Evolutionary conservation across 768 basidiomycete species (phyloP).

Genomic region (Mycena galericulata): DNA sequence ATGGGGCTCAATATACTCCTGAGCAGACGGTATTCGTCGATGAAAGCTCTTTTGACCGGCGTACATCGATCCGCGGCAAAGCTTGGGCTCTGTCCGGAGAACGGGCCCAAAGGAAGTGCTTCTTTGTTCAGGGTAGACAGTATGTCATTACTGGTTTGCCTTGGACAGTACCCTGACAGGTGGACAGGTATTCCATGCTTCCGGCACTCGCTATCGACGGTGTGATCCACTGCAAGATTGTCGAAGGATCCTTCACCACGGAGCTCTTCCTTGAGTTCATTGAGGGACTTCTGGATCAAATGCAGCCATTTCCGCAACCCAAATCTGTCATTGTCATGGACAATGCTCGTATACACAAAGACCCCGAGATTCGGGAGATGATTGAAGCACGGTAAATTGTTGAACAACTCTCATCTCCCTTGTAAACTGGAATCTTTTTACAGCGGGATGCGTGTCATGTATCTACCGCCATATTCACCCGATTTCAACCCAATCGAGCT

Average conservation of each 20-base stretch:
- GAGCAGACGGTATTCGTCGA: conserved; percentile 50
- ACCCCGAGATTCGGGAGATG: conserved; percentile 39
- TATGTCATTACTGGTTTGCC: conserved; percentile 1
- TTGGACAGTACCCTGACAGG: neutral
- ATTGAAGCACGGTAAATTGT: conserved; percentile 44
- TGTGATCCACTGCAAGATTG: conserved; percentile 44
- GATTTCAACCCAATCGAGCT: conserved; percentile 21
- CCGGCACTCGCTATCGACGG: conserved; percentile 51
- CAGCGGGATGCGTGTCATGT: conserved; percentile 9
- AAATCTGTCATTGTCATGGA: conserved; percentile 56
- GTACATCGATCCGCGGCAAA: conserved; percentile 33
- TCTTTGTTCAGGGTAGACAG: conserved; percentile 44
- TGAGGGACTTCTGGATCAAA: conserved; percentile 45
- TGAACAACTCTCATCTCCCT: neutral
- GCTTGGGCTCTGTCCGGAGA: conserved; percentile 45
- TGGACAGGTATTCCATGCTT: conserved; percentile 47
- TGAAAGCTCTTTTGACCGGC: conserved; percentile 47
- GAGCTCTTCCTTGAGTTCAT: conserved; percentile 47
- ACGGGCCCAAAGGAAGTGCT: conserved; percentile 37
- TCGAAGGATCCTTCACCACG: conserved; percentile 44
- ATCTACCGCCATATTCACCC: conserved; percentile 7
- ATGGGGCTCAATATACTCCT: conserved; percentile 31
- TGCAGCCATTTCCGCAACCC: conserved; percentile 50
- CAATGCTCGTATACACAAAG: conserved; percentile 51
- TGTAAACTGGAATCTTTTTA: neutral